phyloP scores from a whole-genome alignment of 495 filamentous ascomycete species.

The Hypoxylon perforatum region DNA sequence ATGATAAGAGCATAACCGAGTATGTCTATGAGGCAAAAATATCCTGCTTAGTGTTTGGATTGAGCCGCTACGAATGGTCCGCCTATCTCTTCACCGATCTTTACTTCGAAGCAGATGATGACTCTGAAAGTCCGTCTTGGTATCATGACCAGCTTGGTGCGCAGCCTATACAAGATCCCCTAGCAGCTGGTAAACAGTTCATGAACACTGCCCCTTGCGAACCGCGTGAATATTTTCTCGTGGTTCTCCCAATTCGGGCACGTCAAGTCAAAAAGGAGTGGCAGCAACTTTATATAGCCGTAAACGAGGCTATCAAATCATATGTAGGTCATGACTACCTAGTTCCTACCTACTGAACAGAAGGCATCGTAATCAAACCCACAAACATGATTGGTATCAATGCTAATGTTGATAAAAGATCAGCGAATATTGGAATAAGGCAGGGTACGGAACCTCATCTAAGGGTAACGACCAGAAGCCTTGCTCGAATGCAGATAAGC shows the following conservation, averaged over 20 bases:
- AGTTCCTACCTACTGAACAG: too few species aligned
- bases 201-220: neutral
- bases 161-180: conserved; percentile 1
- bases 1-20: conserved; percentile 12
- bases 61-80: conserved; percentile 3
- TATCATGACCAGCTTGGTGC: neutral
- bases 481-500: neutral
- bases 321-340: conserved; percentile 4
- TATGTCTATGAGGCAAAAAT: conserved; percentile 16
- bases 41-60: conserved; percentile 16
- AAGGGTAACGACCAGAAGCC: too few species aligned
- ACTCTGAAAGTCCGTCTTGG: neutral
- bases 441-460: neutral
- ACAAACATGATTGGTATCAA: too few species aligned
- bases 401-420: neutral
- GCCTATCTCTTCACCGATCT: conserved; percentile 19
- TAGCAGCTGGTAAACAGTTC: conserved; percentile 8
- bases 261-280: conserved; percentile 6
- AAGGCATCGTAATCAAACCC: too few species aligned
- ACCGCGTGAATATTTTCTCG: conserved; percentile 17
- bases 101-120: conserved; percentile 13
- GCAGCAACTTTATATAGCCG: neutral
- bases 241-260: neutral
- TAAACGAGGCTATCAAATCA: conserved; percentile 2
- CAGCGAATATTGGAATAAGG: neutral